Base-by-base conservation (phyloP, 192 early-diverging fungal genomes). In the Tieghemiomyces parasiticus region DNA sequence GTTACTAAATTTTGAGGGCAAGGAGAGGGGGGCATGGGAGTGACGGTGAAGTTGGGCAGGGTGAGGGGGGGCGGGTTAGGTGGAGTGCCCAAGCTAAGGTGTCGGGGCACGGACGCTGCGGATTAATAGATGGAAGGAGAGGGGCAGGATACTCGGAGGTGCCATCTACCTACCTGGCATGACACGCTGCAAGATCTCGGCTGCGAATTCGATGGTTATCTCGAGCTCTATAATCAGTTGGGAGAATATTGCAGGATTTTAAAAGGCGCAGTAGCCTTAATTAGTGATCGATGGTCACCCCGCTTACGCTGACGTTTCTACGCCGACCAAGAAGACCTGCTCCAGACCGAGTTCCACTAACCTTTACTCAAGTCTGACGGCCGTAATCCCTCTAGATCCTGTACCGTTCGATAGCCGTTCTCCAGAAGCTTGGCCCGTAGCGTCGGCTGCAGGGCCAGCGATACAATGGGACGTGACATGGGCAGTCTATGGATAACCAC, bases 391-490 rank as follows among this genome's bases (percentile, higher is more conserved):
- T 59, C 25, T 1, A 73, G 35, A 38, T 73, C 71, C 35, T 56
- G 59, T 4, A 65, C 62, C 0, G 61, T 61, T 38, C 66, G 60
- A 60, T 64, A 71, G 20, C 71, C 71, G 0, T 61, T 67, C 33
- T 66, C 63, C 22, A 51, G 35, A 4, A 73, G 61, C n/a, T 35
- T 35, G 16, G 30, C 19, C 14, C 63, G 49, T 19, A 68, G 24
- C 0, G 2, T 19, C 38, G 46, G 50, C 12, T 49, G 48, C 31
- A 68, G 38, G 46, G 60, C 52, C 16, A 68, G 46, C 10, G 67
- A 61, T 13, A 56, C 31, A 28, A 68, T 33, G 30, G 67, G 67
- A 16, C 67, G 62, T 10, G 60, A 58, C 49, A 64, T 59, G 60
- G 26, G 22, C 22, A 60, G n/a, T n/a, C n/a, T n/a, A n/a, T n/a